Evolutionary conservation across 2,329 filamentous ascomycete genomes (phyloP), one percentile per base, ranked within the genome.

Genomic region (Trichoderma koningiopsis): DNA sequence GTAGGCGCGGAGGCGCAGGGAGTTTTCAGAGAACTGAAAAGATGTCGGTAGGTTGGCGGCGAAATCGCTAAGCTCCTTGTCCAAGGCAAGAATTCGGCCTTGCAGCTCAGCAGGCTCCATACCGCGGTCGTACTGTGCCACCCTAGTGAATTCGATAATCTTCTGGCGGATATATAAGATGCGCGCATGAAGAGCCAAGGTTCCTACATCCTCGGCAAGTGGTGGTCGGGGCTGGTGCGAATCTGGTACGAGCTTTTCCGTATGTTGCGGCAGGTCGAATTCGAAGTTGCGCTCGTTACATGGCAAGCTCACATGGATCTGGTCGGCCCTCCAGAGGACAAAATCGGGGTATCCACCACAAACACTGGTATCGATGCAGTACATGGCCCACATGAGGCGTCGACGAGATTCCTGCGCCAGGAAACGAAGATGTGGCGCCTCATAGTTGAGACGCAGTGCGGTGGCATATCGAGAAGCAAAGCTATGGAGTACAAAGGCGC

Each of bases 21-120:
- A 88, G 71, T 81, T 84, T 70, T 88, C 86, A 13, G 85, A 87
- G 75, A 87, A 88, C 58, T 85, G 84, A 72, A 88, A 88, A 11
- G 85, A 87, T 0, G 83, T 78, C 1, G 86, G 86, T 5, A 88
- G 76, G 29, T 86, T 80, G 24, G 83, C 81, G 57, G 86, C 85
- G 70, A 88, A 88, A 14, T 83, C 82, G 16, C 83, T 82, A 4
- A 88, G 82, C 40, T 84, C 83, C 70, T 83, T 83, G 69, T 85
- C 83, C 8, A 84, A 75, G 1, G 79, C 77, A 56, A 85, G 82
- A 14, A 87, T 77, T 16, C 82, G 78, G 4, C 79, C 73, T 62
- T 81, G 79, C 14, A 87, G 76, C 37, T 80, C 77, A 27, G 84
- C 82, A 1, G 81, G 75, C 22, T 84, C 81, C 4, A 84, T 77